These are phyloP conservation scores for Colletotrichum sp. DNA, from an alignment of 2,329 filamentous ascomycete genomes.

Conservation along the genomic window DNA sequence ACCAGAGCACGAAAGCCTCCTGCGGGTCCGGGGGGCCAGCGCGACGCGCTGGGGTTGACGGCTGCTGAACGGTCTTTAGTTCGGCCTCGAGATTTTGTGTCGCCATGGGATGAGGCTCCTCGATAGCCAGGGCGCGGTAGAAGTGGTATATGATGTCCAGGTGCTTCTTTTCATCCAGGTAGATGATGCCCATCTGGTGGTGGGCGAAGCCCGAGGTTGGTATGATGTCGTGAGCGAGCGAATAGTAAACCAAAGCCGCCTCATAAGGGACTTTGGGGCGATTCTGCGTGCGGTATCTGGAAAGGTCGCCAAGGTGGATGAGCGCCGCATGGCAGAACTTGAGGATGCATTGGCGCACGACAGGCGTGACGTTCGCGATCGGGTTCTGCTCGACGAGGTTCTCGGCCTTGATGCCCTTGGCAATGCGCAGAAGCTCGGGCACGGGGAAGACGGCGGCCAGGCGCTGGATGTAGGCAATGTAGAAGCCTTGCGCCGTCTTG, in stretches of 20 bases:
- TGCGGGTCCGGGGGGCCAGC: conserved; percentile 55
- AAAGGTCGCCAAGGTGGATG: conserved; percentile 87
- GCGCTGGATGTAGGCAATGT: conserved; percentile 82
- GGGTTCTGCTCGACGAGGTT: conserved; percentile 47
- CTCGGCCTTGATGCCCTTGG: conserved; percentile 46
- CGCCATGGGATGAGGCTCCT: conserved; percentile 77
- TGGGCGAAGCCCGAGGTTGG: conserved; percentile 82
- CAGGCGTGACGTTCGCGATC: conserved; percentile 47
- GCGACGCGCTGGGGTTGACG: conserved; percentile 34
- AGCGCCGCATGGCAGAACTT: conserved; percentile 82
- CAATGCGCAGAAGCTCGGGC: conserved; percentile 51
- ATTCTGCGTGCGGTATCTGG: conserved; percentile 81
- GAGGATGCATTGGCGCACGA: conserved; percentile 65
- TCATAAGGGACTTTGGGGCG: conserved; percentile 77
- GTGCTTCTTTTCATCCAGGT: conserved; percentile 77
- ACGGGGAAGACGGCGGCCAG: conserved; percentile 68
- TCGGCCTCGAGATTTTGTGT: conserved; percentile 79
- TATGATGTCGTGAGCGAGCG: conserved; percentile 78
- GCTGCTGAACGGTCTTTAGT: conserved; percentile 63
- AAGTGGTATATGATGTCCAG: conserved; percentile 89
- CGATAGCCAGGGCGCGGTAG: conserved; percentile 79
- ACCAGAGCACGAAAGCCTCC: conserved; percentile 77
- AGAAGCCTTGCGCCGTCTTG: conserved; percentile 87
- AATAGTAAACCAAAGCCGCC: conserved; percentile 82
- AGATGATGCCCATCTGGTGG: conserved; percentile 90